Percentiles rank a stretch among this genome's conserved stretches.
phyloP scores from a whole-genome alignment of 176 grass and related monocot genomes.

The Oryza punctata region DNA sequence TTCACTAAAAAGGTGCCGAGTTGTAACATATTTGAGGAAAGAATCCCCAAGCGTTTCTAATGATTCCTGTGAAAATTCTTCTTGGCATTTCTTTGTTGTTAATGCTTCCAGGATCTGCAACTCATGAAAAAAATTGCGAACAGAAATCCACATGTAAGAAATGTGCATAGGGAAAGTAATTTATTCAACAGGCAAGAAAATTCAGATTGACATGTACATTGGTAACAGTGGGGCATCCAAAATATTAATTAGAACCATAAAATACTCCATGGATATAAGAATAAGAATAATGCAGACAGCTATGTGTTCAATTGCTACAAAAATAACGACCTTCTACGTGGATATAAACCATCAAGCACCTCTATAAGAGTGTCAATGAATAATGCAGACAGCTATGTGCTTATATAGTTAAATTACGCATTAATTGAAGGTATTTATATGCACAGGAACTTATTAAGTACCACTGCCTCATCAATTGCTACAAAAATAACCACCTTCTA shows the following conservation, averaged over 20 bases:
- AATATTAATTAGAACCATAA: not conserved
- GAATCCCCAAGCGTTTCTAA: conserved; percentile 91
- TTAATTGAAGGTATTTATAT: not conserved
- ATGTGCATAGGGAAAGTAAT: not conserved
- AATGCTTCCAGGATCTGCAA: conserved; percentile 81
- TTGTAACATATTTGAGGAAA: conserved; percentile 75
- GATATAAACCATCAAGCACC: not conserved
- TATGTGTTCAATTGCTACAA: too few species aligned
- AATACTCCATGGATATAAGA: too few species aligned
- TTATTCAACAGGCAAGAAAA: not conserved
- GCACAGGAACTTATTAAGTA: not conserved
- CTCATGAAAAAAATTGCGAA: not conserved
- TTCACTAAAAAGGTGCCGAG: conserved; percentile 64
- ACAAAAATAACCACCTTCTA: not conserved
- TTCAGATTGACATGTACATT: conserved; percentile 16
- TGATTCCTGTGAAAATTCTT: conserved; percentile 78
- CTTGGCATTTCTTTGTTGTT: conserved; percentile 69
- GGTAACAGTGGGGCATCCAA: not conserved
- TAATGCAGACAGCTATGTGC: not conserved
- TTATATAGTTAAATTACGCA: not conserved
- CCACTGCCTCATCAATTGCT: not conserved
- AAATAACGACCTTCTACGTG: too few species aligned
- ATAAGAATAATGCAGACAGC: too few species aligned
- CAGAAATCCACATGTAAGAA: conserved; percentile 4
- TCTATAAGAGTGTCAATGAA: not conserved